phyloP scores from a whole-genome alignment of 1,139 yeast genomes.

The Yamadazyma sp. region DNA sequence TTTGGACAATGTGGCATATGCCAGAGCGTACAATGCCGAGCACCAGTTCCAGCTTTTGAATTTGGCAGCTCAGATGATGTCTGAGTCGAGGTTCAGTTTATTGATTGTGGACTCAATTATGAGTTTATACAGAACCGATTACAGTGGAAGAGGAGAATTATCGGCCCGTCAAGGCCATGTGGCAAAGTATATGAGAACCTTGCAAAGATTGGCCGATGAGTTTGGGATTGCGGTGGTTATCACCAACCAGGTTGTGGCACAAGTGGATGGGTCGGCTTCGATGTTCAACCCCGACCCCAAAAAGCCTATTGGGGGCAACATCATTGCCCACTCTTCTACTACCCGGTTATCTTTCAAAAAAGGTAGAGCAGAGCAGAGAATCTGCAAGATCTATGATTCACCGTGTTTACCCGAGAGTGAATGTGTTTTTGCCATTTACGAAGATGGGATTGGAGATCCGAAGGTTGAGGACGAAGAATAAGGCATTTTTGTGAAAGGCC shows the following conservation, averaged over 20 bases:
- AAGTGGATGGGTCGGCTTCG: conserved; percentile 86
- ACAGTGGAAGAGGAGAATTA: conserved; percentile 92
- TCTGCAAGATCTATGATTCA: conserved; percentile 91
- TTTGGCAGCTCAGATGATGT: conserved; percentile 96
- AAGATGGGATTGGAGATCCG: conserved; percentile 97
- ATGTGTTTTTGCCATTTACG: conserved; percentile 92
- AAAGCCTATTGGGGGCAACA: conserved; percentile 98
- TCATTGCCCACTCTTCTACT: conserved; percentile 95
- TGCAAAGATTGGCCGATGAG: conserved; percentile 94
- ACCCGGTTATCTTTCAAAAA: conserved; percentile 87
- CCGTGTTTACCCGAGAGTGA: conserved; percentile 96
- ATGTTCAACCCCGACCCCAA: conserved; percentile 96
- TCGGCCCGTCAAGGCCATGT: conserved; percentile 94
- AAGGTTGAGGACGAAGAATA: conserved; percentile 62
- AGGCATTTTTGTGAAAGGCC: background rate
- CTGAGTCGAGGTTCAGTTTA: conserved; percentile 79
- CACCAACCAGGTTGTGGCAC: conserved; percentile 97
- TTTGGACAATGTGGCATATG: conserved; percentile 93
- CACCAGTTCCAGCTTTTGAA: conserved; percentile 86
- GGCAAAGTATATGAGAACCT: conserved; percentile 86
- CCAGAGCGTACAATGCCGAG: conserved; percentile 95
- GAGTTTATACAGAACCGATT: conserved; percentile 95
- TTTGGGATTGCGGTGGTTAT: conserved; percentile 98
- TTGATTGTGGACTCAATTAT: conserved; percentile 93
- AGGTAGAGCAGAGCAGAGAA: conserved; percentile 89